These are phyloP conservation scores for Arachnomyces sp. DNA, from an alignment of 2,329 filamentous ascomycete genomes.

Conservation along the genomic window DNA sequence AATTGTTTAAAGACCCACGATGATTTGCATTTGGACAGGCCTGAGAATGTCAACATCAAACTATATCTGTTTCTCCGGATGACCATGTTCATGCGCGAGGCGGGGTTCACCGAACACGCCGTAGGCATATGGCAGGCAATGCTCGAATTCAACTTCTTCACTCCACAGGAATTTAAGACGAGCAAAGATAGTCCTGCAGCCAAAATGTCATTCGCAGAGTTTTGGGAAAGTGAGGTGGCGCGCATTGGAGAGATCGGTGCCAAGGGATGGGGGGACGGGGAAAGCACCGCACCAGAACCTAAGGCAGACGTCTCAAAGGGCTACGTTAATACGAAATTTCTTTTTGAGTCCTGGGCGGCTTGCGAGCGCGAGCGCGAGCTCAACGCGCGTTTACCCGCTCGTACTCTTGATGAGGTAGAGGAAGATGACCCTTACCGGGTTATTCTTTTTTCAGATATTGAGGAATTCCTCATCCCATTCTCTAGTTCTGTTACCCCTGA, in stretches of 20 bases:
- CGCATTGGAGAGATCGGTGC: slow-evolving; percentile 69
- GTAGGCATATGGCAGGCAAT: slow-evolving; percentile 75
- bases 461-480: slow-evolving; percentile 48
- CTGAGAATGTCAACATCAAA: slow-evolving; percentile 33
- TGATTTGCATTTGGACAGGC: slow-evolving; percentile 10
- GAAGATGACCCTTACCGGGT: slow-evolving; percentile 79
- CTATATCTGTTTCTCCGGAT: slow-evolving; percentile 67
- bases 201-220: slow-evolving; percentile 53
- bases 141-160: slow-evolving; percentile 63
- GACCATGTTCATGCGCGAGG: slow-evolving; percentile 66
- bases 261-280: slow-evolving; percentile 55
- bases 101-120: slow-evolving; percentile 71
- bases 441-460: slow-evolving; percentile 70
- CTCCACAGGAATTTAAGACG: slow-evolving; percentile 35
- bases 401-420: slow-evolving; percentile 64
- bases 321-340: slow-evolving; percentile 17
- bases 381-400: slow-evolving; percentile 56
- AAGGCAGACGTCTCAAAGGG: slow-evolving; percentile 18
- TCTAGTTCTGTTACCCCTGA: slow-evolving; percentile 25
- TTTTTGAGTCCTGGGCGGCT: slow-evolving; percentile 40
- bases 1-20: slow-evolving; percentile 46
- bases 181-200: slow-evolving; percentile 8
- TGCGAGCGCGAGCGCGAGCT: slow-evolving; percentile 48
- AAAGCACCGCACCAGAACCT: slow-evolving; percentile 26
- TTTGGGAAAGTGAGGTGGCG: slow-evolving; percentile 80